These are phyloP conservation scores for Hydnomerulius pinastri DNA, from an alignment of 768 basidiomycete species.

Conservation along the genomic window DNA sequence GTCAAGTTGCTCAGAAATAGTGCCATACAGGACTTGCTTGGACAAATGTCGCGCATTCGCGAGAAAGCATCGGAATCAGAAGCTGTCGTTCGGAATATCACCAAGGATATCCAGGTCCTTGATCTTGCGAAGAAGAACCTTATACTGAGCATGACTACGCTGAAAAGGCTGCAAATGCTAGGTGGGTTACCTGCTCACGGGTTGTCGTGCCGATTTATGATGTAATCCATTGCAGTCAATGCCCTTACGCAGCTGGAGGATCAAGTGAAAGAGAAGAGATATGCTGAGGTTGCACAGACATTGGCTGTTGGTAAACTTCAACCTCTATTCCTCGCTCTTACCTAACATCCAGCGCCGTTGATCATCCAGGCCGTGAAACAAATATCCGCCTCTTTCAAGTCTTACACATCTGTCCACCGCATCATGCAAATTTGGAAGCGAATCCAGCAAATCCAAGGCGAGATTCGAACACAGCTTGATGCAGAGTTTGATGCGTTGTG, in stretches of 20 bases:
- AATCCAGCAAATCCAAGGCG: slow-evolving; percentile 81
- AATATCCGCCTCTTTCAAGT: slow-evolving; percentile 77
- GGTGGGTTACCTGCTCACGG: slow-evolving; percentile 49
- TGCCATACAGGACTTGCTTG: slow-evolving; percentile 74
- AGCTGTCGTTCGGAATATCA: slow-evolving; percentile 92
- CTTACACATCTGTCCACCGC: slow-evolving; percentile 72
- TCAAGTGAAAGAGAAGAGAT: slow-evolving; percentile 74
- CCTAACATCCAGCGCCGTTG: background rate
- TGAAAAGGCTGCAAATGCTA: slow-evolving; percentile 92
- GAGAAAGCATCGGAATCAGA: slow-evolving; percentile 98
- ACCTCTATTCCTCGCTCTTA: slow-evolving; percentile 14
- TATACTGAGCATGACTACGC: slow-evolving; percentile 81
- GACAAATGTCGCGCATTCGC: slow-evolving; percentile 93
- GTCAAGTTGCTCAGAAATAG: slow-evolving; percentile 7
- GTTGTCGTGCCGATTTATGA: background rate
- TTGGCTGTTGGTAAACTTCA: slow-evolving; percentile 56
- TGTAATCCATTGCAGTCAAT: slow-evolving; percentile 56
- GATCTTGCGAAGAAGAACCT: slow-evolving; percentile 95
- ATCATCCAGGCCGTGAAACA: slow-evolving; percentile 78
- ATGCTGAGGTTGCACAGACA: slow-evolving; percentile 81
- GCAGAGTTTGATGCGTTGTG: slow-evolving; percentile 92
- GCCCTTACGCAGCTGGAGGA: slow-evolving; percentile 80
- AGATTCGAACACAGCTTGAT: slow-evolving; percentile 78
- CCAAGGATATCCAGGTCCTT: slow-evolving; percentile 92
- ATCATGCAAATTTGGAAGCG: slow-evolving; percentile 79